Percentiles rank a stretch among this genome's conserved stretches.
phyloP scores from a whole-genome alignment of 352 stramenopile genomes.

The Phytopythium mirpurense region DNA sequence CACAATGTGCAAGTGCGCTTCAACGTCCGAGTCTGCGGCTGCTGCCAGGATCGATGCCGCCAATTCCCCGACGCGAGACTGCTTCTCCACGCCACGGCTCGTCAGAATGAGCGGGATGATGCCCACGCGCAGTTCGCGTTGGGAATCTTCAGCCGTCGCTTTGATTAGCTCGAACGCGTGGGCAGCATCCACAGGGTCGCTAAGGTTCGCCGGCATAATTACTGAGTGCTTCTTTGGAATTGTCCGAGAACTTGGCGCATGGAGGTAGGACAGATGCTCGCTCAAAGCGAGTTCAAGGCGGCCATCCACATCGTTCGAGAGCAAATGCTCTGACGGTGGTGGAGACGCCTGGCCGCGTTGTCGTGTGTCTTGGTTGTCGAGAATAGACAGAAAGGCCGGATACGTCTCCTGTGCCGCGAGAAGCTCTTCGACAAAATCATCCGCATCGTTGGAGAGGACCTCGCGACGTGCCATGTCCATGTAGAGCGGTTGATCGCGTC shows the following conservation, averaged over 20 bases:
- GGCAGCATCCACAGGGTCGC: constrained; percentile 40
- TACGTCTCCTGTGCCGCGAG: constrained; percentile 55
- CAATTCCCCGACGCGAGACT: constrained; percentile 31
- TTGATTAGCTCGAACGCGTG: constrained; percentile 60
- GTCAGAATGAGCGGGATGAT: constrained; percentile 37
- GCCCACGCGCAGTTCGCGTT: constrained; percentile 54
- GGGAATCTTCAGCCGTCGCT: constrained; percentile 55
- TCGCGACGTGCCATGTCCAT: constrained; percentile 55
- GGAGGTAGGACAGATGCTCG: constrained; percentile 50
- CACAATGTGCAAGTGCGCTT: constrained; percentile 45
- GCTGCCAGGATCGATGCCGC: constrained; percentile 38
- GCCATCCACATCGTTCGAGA: constrained; percentile 57
- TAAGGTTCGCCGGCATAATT: constrained; percentile 52
- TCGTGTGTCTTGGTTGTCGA: constrained; percentile 24
- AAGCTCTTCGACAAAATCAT: constrained; percentile 67
- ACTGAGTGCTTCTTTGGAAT: constrained; percentile 71
- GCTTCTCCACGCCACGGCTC: constrained; percentile 7
- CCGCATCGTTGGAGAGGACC: constrained; percentile 43
- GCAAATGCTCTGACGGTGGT: constrained; percentile 29
- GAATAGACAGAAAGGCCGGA: constrained; percentile 64
- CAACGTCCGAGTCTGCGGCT: constrained; percentile 50
- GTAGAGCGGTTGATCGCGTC: constrained; percentile 75
- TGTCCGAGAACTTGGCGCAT: constrained; percentile 36
- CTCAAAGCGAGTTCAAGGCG: constrained; percentile 42
- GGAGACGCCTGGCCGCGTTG: constrained; percentile 4